Percentiles rank a stretch among this genome's conserved stretches.
These are phyloP conservation scores for Cercospora sp. DNA, from an alignment of 2,329 filamentous ascomycete species.

Conservation along the genomic window DNA sequence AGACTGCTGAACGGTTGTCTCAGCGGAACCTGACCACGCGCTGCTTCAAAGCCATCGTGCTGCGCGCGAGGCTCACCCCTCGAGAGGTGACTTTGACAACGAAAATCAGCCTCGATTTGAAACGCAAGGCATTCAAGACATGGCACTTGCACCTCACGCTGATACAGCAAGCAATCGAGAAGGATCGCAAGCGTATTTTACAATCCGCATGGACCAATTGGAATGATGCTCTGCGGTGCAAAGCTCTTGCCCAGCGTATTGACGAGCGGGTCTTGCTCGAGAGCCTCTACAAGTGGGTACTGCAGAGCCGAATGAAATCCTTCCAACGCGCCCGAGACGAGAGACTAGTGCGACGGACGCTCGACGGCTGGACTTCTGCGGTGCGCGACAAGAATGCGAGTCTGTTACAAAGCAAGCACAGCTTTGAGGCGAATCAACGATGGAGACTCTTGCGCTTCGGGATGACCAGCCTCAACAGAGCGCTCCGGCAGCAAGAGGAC, in stretches of 20 bases:
- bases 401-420: constrained; percentile 24
- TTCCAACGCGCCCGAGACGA: constrained; percentile 41
- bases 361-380: constrained; percentile 24
- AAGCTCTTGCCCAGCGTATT: constrained; percentile 54
- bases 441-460: constrained; percentile 31
- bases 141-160: constrained; percentile 50
- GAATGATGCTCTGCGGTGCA: constrained; percentile 61
- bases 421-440: constrained; percentile 33
- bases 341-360: constrained; percentile 26
- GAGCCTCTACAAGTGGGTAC: constrained; percentile 61
- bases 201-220: constrained; percentile 61
- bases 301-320: constrained; percentile 49
- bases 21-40: constrained; percentile 5
- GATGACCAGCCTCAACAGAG: constrained; percentile 35
- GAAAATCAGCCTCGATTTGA: constrained; percentile 48
- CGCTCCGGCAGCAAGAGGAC: constrained; percentile 36
- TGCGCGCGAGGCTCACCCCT: constrained; percentile 46
- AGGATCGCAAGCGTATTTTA: constrained; percentile 55
- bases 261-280: constrained; percentile 58
- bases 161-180: constrained; percentile 47
- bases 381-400: constrained; percentile 17
- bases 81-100: constrained; percentile 45
- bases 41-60: constrained; percentile 39
- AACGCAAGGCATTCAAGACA: constrained; percentile 48
- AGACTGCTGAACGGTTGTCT: constrained; percentile 11